Conservation (phyloP, 2,329 filamentous ascomycete genomes). For the Aspergillus tanneri region DNA sequence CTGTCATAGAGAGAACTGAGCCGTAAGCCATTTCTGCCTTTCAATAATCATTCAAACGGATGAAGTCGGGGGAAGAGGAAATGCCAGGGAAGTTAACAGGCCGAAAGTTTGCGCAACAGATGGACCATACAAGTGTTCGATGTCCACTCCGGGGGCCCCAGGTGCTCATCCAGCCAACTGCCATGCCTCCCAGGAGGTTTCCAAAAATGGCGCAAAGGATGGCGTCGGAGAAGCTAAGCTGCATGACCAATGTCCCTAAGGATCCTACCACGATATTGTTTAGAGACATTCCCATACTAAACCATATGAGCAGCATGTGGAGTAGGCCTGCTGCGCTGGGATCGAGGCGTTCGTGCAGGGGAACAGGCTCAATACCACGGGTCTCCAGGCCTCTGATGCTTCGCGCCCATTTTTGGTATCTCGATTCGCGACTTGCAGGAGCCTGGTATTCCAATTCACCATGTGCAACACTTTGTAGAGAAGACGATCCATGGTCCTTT, state of each 20-base stretch:
- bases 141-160: slow-evolving; percentile 45
- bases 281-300: slow-evolving; percentile 40
- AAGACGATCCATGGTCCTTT: slow-evolving; percentile 25
- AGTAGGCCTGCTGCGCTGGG: slow-evolving; percentile 26
- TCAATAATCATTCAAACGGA: too few relatives aligned
- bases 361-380: slow-evolving; percentile 29
- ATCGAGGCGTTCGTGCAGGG: slow-evolving; percentile 28
- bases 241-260: slow-evolving; percentile 42
- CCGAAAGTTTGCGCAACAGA: background rate
- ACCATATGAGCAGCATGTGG: slow-evolving; percentile 40
- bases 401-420: slow-evolving; percentile 25
- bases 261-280: slow-evolving; percentile 46
- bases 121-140: slow-evolving; percentile 40
- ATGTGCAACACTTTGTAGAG: slow-evolving; percentile 24
- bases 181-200: slow-evolving; percentile 33
- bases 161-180: slow-evolving; percentile 43
- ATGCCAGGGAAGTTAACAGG: background rate
- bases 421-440: slow-evolving; percentile 13
- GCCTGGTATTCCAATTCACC: slow-evolving; percentile 21
- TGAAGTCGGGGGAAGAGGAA: background rate
- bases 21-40: background rate
- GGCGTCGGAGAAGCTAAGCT: slow-evolving; percentile 42
- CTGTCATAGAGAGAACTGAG: slow-evolving; percentile 23
- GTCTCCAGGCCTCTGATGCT: slow-evolving; percentile 27
- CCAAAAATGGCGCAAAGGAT: slow-evolving; percentile 41